phyloP scores from a whole-genome alignment of 139 green algal species.

The Chlorella sorokiniana region DNA sequence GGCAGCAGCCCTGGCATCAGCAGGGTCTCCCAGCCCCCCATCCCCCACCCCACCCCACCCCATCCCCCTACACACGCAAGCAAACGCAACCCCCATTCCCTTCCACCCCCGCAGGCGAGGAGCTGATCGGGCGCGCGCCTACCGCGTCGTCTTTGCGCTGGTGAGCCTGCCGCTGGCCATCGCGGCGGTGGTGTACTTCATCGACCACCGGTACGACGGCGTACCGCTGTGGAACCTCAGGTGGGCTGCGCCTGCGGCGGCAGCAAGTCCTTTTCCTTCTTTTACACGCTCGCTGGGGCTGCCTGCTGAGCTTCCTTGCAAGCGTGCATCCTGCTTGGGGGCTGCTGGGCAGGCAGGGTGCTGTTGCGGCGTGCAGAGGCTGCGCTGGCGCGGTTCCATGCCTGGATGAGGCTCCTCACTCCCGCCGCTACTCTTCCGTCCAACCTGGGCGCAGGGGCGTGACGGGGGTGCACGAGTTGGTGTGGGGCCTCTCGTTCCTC shows the following conservation, averaged over 20 bases:
- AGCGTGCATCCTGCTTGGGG: too few relatives aligned
- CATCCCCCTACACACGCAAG: background rate
- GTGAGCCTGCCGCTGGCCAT: conserved; percentile 87
- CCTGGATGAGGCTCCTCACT: too few relatives aligned
- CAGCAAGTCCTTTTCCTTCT: too few relatives aligned
- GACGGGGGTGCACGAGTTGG: conserved; percentile 78
- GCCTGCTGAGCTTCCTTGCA: conserved; percentile 1
- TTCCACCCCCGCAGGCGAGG: conserved; percentile 65
- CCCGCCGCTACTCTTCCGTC: conserved; percentile 90
- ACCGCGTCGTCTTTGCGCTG: conserved; percentile 91
- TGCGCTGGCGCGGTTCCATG: conserved; percentile 82
- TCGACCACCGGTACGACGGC: conserved; percentile 94
- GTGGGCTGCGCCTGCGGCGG: background rate
- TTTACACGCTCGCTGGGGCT: too few relatives aligned
- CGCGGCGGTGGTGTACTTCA: conserved; percentile 94
- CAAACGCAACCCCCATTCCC: background rate
- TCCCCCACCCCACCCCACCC: background rate
- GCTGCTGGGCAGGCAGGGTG: too few relatives aligned
- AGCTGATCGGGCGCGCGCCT: conserved; percentile 89
- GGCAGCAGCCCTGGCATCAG: too few relatives aligned
- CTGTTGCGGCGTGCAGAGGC: conserved; percentile 52
- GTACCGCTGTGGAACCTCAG: conserved; percentile 61
- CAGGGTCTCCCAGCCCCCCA: background rate
- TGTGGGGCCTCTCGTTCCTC: conserved; percentile 93
- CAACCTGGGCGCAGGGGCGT: conserved; percentile 41